These are phyloP conservation scores for Metschnikowia sp. DNA, from an alignment of 805 yeast genomes.

Conservation along the genomic window DNA sequence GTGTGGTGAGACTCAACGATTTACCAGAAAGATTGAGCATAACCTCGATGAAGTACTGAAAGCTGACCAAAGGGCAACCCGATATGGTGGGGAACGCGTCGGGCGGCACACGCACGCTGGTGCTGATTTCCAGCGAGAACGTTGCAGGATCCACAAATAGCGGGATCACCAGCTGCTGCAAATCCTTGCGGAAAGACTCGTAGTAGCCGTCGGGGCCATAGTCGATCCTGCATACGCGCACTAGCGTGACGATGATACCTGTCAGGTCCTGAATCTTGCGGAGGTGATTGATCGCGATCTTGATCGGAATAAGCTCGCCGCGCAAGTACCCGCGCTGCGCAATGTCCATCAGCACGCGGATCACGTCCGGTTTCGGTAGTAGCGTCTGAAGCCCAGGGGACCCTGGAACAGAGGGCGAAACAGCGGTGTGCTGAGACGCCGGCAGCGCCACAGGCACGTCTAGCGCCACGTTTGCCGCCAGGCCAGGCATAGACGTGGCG, in stretches of 20 bases:
- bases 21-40: conserved; percentile 75
- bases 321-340: conserved; percentile 68
- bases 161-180: conserved; percentile 74
- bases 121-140: conserved; percentile 52
- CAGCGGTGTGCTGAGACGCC: conserved; percentile 1
- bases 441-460: neutral
- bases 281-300: conserved; percentile 62
- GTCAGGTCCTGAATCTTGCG: conserved; percentile 64
- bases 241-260: conserved; percentile 76
- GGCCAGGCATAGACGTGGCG: neutral
- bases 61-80: conserved; percentile 67
- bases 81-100: conserved; percentile 84
- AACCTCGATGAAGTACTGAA: conserved; percentile 82
- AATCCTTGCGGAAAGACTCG: conserved; percentile 78
- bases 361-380: conserved; percentile 21
- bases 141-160: conserved; percentile 71
- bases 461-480: neutral
- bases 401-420: neutral
- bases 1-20: conserved; percentile 30
- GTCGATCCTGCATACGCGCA: conserved; percentile 69
- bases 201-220: conserved; percentile 56
- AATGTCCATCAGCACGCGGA: conserved; percentile 34
- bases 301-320: conserved; percentile 78
- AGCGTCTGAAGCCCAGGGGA: neutral
- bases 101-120: conserved; percentile 70